Base-by-base conservation (phyloP, 352 stramenopile species). In the Pythium grandisporangium region DNA sequence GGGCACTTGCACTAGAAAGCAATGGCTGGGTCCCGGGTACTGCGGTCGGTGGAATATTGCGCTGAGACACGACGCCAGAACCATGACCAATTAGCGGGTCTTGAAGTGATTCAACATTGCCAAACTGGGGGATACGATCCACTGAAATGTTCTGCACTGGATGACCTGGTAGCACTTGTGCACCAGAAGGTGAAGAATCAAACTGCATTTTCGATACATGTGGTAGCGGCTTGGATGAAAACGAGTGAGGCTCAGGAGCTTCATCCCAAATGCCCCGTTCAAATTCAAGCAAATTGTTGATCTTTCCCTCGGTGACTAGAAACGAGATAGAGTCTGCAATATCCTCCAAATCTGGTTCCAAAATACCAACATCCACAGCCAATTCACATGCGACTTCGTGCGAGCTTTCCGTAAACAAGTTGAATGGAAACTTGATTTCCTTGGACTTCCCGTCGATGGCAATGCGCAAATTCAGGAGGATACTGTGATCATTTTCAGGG, bases 391-490 rank as follows among this genome's bases (percentile, higher is more conserved):
- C 90, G 32, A 98, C 86, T 58, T 97, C 84, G 42, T 97, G 80
- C 13, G 88, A 78, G 57, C 89, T 95, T 61, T 98, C 92, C 24
- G 92, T 81, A 19, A 97, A 95, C 35, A 98, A 62, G 58, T 97
- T 93, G 73, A 97, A 98, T 13, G 89, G 81, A 66, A 98, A 98
- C 71, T 97, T 94, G 46, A 98, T 96, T 45, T 96, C 93, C 61
- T 97, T 93, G n/a, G 85, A 96, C 60, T 96, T 93, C 57, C 85
- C 79, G 51, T 92, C 75, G 27, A 92, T 79, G 48, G 78, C 84
- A 47, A 92, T 80, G n/a, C 79, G 85, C 29, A 98, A 63, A 40
- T 91, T 96, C 35, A 98, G 37, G 44, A 88, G 41, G 26, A 91
- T 87, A 29, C 75, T 89, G 63, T 90, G 80, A 20, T 81, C 66